Evolutionary conservation across 2,329 filamentous ascomycete genomes (phyloP).

Genomic region (Dryadomyces quercivorus): DNA sequence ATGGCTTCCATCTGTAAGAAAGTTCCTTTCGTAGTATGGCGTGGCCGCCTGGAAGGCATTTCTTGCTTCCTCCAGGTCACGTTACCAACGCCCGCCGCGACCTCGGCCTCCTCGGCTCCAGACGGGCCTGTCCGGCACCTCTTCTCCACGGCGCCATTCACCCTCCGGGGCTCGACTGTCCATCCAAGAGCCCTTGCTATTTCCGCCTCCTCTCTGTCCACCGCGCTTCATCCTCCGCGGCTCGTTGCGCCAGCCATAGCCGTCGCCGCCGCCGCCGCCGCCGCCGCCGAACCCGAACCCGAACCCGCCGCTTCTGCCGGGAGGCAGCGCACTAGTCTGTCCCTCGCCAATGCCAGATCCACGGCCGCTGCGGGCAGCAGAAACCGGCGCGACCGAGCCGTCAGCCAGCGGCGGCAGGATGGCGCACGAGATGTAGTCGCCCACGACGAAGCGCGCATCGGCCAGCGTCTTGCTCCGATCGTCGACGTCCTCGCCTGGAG

Average conservation of each 20-base stretch:
- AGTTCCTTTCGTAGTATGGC: too few species aligned
- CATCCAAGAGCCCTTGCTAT: background rate
- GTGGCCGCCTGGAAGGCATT: too few species aligned
- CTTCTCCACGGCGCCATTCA: conserved; percentile 57
- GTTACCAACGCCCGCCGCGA: conserved; percentile 3
- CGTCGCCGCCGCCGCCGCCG: background rate
- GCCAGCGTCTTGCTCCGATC: conserved; percentile 62
- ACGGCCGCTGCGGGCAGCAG: conserved; percentile 33
- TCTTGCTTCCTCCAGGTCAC: background rate
- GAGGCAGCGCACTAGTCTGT: conserved; percentile 10
- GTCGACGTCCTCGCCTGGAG: conserved; percentile 28
- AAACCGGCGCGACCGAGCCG: conserved; percentile 58
- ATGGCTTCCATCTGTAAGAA: too few species aligned
- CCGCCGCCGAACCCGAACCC: conserved; percentile 1
- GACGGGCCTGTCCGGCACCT: conserved; percentile 38
- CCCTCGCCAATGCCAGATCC: conserved; percentile 25
- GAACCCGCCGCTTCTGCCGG: background rate
- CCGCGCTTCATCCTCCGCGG: background rate
- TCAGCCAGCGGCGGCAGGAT: conserved; percentile 58
- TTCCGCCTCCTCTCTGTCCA: background rate
- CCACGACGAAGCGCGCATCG: conserved; percentile 73
- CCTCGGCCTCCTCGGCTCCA: conserved; percentile 29
- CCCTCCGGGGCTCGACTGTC: conserved; percentile 31
- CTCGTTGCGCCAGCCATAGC: background rate
- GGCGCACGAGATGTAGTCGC: conserved; percentile 77